phyloP scores from a whole-genome alignment of 1,139 yeast genomes.

The Blastobotrys serpentis region DNA sequence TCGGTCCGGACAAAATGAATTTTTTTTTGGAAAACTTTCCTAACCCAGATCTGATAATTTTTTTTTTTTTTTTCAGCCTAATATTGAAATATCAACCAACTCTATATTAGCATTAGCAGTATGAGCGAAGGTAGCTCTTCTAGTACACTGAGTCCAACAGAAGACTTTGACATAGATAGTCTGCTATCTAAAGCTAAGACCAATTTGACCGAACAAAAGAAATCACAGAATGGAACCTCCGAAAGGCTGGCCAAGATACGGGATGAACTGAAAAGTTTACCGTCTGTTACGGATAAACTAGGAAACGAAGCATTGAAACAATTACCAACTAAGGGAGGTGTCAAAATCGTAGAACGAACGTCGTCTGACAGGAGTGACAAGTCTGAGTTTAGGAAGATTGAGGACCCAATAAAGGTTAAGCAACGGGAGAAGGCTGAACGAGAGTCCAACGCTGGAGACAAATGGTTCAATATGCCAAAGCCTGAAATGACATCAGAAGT shows the following conservation, averaged over 20 bases:
- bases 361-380: not conserved
- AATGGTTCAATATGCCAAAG: conserved; percentile 85
- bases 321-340: conserved; percentile 8
- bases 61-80: too few relatives aligned
- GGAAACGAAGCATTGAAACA: not conserved
- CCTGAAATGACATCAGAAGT: conserved; percentile 73
- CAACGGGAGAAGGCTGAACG: conserved; percentile 26
- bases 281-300: conserved; percentile 11
- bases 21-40: not conserved
- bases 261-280: conserved; percentile 14
- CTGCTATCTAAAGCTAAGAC: conserved; percentile 12
- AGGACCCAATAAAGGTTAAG: conserved; percentile 50
- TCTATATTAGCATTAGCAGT: too few relatives aligned
- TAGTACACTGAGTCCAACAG: not conserved
- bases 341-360: conserved; percentile 4
- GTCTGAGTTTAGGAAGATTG: conserved; percentile 38
- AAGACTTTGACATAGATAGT: not conserved
- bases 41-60: not conserved
- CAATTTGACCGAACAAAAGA: not conserved
- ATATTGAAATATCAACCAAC: too few relatives aligned
- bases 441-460: conserved; percentile 49
- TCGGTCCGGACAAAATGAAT: not conserved
- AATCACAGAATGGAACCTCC: not conserved
- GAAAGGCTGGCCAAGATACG: conserved; percentile 11
- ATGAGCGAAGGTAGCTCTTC: conserved; percentile 4